phyloP scores from a whole-genome alignment of 106 monocot species.

The Triglochin maritima region DNA sequence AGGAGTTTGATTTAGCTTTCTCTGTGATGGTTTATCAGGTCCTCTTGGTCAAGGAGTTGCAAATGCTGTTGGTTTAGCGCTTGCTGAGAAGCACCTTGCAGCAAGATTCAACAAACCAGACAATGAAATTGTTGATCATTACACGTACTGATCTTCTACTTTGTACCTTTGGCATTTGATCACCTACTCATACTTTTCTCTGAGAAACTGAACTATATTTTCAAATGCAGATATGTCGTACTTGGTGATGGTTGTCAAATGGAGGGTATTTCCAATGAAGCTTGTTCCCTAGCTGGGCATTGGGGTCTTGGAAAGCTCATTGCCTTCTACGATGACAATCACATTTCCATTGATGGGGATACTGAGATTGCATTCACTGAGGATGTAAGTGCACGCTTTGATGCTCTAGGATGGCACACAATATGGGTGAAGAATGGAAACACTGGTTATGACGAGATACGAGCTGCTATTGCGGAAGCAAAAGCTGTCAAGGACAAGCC shows the following conservation, averaged over 20 bases:
- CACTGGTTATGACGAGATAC: constrained; percentile 71
- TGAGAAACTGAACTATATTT: background rate
- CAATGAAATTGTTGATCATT: constrained; percentile 67
- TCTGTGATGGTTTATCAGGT: constrained; percentile 18
- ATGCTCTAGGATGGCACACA: constrained; percentile 96
- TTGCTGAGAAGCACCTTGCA: constrained; percentile 72
- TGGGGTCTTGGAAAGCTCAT: constrained; percentile 94
- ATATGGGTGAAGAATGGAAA: constrained; percentile 99
- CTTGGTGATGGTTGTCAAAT: constrained; percentile 81
- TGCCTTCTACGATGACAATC: constrained; percentile 97
- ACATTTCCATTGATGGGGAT: constrained; percentile 95
- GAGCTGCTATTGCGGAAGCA: constrained; percentile 76
- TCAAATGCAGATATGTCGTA: constrained; percentile 37
- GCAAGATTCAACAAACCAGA: constrained; percentile 78
- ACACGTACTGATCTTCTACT: constrained; percentile 34
- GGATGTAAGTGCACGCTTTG: constrained; percentile 82
- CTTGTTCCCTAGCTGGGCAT: constrained; percentile 72
- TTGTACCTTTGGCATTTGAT: background rate
- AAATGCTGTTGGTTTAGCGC: constrained; percentile 83
- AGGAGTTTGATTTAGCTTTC: background rate
- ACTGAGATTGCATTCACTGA: constrained; percentile 96
- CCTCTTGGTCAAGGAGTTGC: constrained; percentile 83
- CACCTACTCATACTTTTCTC: background rate
- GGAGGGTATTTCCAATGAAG: constrained; percentile 88
- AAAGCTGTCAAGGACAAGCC: constrained; percentile 68